Base-by-base conservation (phyloP, 2,329 filamentous ascomycete genomes). In the Diaporthe citriasiana region DNA sequence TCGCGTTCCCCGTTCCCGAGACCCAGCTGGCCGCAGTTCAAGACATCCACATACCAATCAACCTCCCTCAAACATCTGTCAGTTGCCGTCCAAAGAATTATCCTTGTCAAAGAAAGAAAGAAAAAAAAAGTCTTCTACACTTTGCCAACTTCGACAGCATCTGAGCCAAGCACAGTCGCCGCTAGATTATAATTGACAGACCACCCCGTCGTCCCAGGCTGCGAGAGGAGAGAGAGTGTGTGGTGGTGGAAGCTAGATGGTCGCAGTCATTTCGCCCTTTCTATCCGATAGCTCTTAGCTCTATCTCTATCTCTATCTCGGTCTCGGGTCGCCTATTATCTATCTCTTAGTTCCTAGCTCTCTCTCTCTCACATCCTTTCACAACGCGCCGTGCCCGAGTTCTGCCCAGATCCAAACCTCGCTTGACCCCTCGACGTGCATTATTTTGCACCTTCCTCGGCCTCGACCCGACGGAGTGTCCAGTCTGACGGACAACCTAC, bases 211-310 rank as follows among this genome's bases (percentile, higher is more conserved):
- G 33, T 47, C 47, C 47, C 38, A 53, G 51, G 60, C 35, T 59
- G 47, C 38, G 45, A 55, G 63, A 60, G 17, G 25, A 25, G 59
- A 13, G 59, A 13, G 72, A 70, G 35, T 51, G 22, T 22, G 47
- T 51, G 47, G 72, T 63, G 72, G 72, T 53, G 72, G 57, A 70
- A 70, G 72, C 57, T 60, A 63, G 63, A 70, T 74, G 70, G 63
- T 57, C 56, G 69, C 69, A 51, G 59, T 70, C 65, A 59, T 73
- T 59, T 70, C 68, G 65, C 42, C 71, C 40, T 63, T 38, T 56
- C 38, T 35, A 30, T 55, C 60, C 50, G 42, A 42, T 70, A 56
- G 66, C 51, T 59, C 59, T 30, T 63, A 63, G 59, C 59, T 47
- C 59, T 33, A 63, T 63, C 59, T 63, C 60, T 53, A 47, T 51